Percentiles rank a stretch among this genome's conserved stretches.
phyloP scores from a whole-genome alignment of 768 basidiomycete genomes.

The Pleurotus djamor region DNA sequence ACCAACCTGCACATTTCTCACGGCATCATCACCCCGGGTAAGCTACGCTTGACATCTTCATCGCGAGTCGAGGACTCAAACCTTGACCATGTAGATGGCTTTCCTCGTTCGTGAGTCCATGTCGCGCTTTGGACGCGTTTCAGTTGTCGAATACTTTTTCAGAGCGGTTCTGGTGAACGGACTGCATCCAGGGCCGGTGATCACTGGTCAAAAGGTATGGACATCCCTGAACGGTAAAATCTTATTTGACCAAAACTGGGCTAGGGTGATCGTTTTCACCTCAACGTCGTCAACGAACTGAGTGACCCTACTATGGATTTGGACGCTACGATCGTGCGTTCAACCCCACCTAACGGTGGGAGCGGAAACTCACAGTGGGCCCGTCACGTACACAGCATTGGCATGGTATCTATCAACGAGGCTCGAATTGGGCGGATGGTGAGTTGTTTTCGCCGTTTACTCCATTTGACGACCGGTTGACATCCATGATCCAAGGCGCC shows the following conservation, averaged over 20 bases:
- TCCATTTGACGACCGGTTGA: background rate
- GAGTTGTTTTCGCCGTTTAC: slow-evolving; percentile 8
- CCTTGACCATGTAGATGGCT: background rate
- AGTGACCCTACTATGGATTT: slow-evolving; percentile 30
- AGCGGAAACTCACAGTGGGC: background rate
- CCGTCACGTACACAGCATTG: slow-evolving; percentile 33
- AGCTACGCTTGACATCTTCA: no score
- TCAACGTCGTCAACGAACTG: slow-evolving; percentile 46
- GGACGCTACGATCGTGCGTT: slow-evolving; percentile 27
- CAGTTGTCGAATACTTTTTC: background rate
- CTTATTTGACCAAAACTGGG: background rate
- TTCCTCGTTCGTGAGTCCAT: background rate
- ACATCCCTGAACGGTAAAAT: background rate
- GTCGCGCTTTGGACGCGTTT: background rate
- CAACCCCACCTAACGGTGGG: background rate
- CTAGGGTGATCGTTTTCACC: slow-evolving; percentile 30
- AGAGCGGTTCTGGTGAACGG: background rate
- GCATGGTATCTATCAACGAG: slow-evolving; percentile 47
- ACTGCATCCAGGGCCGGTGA: background rate
- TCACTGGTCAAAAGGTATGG: background rate
- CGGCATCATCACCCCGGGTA: background rate
- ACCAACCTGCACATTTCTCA: background rate
- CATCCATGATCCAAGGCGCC: background rate
- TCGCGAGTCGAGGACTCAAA: no score
- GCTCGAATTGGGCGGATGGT: slow-evolving; percentile 45